A percentile compares a stretch with the other conserved stretches of the same genome.
Evolutionary conservation across 768 basidiomycete genomes (phyloP).

Genomic region (Boletales sp.): DNA sequence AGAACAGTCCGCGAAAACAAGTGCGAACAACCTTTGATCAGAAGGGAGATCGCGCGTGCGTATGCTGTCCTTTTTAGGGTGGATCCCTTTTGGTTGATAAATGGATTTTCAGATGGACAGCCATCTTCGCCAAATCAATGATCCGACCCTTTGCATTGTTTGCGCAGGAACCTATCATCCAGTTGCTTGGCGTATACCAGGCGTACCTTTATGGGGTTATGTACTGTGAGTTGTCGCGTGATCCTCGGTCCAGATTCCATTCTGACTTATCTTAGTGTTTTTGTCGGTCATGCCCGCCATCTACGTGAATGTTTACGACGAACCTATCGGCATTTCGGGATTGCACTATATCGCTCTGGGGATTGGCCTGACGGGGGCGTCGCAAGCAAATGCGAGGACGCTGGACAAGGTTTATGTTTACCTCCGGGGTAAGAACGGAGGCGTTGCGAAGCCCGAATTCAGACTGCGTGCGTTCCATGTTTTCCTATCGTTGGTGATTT

Average conservation of each 20-base stretch:
- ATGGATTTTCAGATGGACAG: constrained; percentile 45
- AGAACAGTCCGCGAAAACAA: constrained; percentile 37
- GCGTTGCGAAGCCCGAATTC: constrained; percentile 52
- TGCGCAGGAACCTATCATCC: constrained; percentile 58
- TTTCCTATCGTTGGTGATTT: not conserved
- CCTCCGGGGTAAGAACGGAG: constrained; percentile 49
- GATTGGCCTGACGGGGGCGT: constrained; percentile 50
- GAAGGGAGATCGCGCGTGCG: constrained; percentile 41
- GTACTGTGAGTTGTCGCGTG: constrained; percentile 41
- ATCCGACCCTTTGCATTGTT: constrained; percentile 69
- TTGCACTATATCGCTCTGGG: constrained; percentile 73
- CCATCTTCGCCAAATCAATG: constrained; percentile 51
- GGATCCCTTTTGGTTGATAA: not conserved
- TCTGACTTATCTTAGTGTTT: constrained; percentile 48
- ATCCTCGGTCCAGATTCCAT: not conserved
- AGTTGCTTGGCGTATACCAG: constrained; percentile 65
- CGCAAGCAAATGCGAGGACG: constrained; percentile 51
- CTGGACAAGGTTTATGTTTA: constrained; percentile 55
- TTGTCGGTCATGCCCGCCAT: constrained; percentile 62
- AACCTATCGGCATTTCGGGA: constrained; percentile 56
- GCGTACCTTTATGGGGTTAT: constrained; percentile 64
- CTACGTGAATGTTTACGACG: constrained; percentile 51
- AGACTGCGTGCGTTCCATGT: constrained; percentile 39
- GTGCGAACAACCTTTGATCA: constrained; percentile 49
- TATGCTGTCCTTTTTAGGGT: not conserved